Evolutionary conservation across 1,139 yeast species (phyloP), one percentile per base, ranked within the genome.

Genomic region (Taphrina communis): DNA sequence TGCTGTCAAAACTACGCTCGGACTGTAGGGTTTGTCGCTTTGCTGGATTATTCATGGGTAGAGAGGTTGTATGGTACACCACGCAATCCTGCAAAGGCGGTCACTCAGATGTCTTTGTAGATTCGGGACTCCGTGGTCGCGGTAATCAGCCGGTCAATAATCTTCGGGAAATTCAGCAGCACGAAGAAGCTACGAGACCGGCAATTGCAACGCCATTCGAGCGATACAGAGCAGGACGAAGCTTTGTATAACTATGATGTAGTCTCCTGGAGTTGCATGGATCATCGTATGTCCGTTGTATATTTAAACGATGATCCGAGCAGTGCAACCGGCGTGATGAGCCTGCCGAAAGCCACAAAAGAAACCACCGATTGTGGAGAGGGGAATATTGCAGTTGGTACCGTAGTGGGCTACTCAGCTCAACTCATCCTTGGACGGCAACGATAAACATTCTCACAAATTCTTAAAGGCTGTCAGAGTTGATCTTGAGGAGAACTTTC

Each of bases 1-100:
- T 41, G 38, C 55, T 42, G 48, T 63, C 67, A 25, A 44, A 63
- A 55, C 61, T 53, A 7, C 67, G 60, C 46, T 63, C 62, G n/a
- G 35, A 38, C 17, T 58, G 51, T 8, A 58, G 25, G n/a, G 62
- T 11, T 17, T 21, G 41, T 14, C 62, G 42, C 35, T 58, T 58
- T n/a, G 50, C 17, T 31, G 58, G 41, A 36, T 53, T 53, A 35
- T 53, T 53, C 58, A 53, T 53, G n/a, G 31, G 2, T 9, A 44
- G 48, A 12, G 8, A 44, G 48, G 19, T 1, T 44, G 19, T 25
- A 25, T 12, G n/a, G n/a, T 44, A 17, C 48, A 44, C 12, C 19
- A 44, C 48, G 19, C 12, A 17, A 44, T n/a, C 17, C 8, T 44
- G 17, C 12, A 17, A 1, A n/a, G 8, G 2, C 46, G 48, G 19